Conservation (phyloP, 2,329 filamentous ascomycete species). For the Penicillium hesseltinei region DNA sequence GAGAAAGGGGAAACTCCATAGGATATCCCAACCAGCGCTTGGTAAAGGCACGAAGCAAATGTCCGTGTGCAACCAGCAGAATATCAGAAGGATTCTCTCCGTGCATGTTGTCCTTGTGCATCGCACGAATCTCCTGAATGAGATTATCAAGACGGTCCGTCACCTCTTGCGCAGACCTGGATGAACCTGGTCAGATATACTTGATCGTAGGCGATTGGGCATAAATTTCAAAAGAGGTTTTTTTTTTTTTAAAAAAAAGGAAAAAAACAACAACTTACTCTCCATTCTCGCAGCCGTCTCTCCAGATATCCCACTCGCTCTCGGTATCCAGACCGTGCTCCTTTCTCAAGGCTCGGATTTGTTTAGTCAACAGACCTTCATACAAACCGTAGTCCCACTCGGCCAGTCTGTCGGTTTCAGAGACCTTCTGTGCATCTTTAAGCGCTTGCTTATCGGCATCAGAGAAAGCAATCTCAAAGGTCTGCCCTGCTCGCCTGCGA, state of each 20-base stretch:
- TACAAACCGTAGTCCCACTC: constrained; percentile 66
- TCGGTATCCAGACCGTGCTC: constrained; percentile 50
- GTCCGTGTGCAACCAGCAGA: constrained; percentile 44
- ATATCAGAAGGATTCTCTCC: constrained; percentile 42
- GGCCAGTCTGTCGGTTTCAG: constrained; percentile 52
- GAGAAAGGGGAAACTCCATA: constrained; percentile 40
- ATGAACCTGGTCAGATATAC: constrained; percentile 4
- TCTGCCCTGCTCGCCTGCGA: constrained; percentile 48
- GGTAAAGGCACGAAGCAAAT: constrained; percentile 47
- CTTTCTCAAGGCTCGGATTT: constrained; percentile 51
- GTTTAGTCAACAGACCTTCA: constrained; percentile 55
- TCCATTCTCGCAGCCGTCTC: constrained; percentile 57
- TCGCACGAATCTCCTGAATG: constrained; percentile 41
- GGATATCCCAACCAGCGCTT: constrained; percentile 48
- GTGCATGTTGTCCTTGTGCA: constrained; percentile 43
- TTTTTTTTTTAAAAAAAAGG: not conserved
- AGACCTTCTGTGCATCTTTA: constrained; percentile 35
- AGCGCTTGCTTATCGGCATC: constrained; percentile 26
- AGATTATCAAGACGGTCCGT: constrained; percentile 43
- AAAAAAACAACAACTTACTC: constrained; percentile 42
- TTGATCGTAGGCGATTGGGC: not conserved
- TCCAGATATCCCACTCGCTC: constrained; percentile 58
- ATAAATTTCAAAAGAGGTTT: not conserved
- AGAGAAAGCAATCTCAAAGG: constrained; percentile 48
- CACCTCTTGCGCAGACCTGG: constrained; percentile 38